Conservation (phyloP, 768 basidiomycete genomes). For the Leccinum olivaceopallidum region DNA sequence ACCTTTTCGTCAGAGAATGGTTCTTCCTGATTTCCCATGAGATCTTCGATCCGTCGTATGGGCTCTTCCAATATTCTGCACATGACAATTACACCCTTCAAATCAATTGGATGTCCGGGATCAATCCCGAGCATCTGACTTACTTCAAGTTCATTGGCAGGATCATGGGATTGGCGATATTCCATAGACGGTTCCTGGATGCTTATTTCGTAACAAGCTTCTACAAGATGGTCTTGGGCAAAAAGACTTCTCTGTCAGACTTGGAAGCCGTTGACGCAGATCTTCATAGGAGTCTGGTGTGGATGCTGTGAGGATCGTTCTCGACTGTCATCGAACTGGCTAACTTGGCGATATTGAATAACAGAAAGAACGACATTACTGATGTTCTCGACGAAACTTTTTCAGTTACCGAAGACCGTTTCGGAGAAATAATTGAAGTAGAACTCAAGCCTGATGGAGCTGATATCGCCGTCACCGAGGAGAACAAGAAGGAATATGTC, state of each 20-base stretch:
- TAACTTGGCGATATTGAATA: slow-evolving; percentile 4
- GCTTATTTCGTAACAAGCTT: slow-evolving; percentile 79
- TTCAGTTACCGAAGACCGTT: slow-evolving; percentile 69
- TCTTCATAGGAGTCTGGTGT: slow-evolving; percentile 64
- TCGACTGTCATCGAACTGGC: background rate
- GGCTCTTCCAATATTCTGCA: slow-evolving; percentile 79
- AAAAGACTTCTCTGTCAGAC: slow-evolving; percentile 59
- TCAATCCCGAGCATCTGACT: slow-evolving; percentile 75
- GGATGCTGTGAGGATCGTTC: slow-evolving; percentile 64
- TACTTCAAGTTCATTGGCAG: slow-evolving; percentile 85
- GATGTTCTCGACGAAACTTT: slow-evolving; percentile 75
- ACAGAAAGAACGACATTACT: slow-evolving; percentile 75
- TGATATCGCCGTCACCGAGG: slow-evolving; percentile 63
- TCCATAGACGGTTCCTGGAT: slow-evolving; percentile 77
- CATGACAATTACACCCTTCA: slow-evolving; percentile 82
- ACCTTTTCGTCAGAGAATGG: slow-evolving; percentile 60
- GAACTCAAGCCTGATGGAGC: slow-evolving; percentile 66
- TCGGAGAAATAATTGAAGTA: slow-evolving; percentile 68
- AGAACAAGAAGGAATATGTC: slow-evolving; percentile 79
- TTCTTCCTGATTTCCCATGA: slow-evolving; percentile 84
- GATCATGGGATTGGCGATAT: slow-evolving; percentile 71
- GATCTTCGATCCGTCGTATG: slow-evolving; percentile 81
- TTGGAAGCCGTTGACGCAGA: slow-evolving; percentile 71
- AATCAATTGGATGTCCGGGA: slow-evolving; percentile 74
- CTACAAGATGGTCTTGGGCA: slow-evolving; percentile 76